Conservation (phyloP, 1,284 basidiomycete species). For the Erythrobasidium hasegawianum region DNA sequence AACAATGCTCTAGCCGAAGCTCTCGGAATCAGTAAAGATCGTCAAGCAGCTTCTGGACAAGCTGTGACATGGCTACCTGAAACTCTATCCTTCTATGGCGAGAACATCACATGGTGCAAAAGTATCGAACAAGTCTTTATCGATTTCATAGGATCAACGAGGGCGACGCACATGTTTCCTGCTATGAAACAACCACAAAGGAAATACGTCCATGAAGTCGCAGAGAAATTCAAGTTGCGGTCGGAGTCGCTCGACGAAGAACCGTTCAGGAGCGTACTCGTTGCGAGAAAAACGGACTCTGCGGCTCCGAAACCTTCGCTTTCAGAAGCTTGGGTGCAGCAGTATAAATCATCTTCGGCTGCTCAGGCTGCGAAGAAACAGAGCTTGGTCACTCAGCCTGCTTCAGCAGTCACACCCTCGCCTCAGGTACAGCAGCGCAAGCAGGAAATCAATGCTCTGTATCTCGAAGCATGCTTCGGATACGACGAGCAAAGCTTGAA, state of each 20-base stretch:
- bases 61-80: slow-evolving; percentile 26
- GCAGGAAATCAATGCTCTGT: slow-evolving; percentile 32
- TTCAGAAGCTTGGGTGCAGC: slow-evolving; percentile 39
- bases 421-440: slow-evolving; percentile 4
- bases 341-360: slow-evolving; percentile 34
- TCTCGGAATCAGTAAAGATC: slow-evolving; percentile 63
- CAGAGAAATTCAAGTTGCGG: slow-evolving; percentile 41
- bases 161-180: slow-evolving; percentile 40
- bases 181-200: slow-evolving; percentile 45
- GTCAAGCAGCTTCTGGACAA: slow-evolving; percentile 8
- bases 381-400: slow-evolving; percentile 36
- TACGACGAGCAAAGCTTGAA: slow-evolving; percentile 40
- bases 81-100: slow-evolving; percentile 33
- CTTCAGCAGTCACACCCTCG: not conserved
- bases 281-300: slow-evolving; percentile 39
- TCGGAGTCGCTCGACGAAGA: slow-evolving; percentile 44
- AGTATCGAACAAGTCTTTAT: slow-evolving; percentile 13
- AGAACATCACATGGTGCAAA: slow-evolving; percentile 26
- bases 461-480: slow-evolving; percentile 44
- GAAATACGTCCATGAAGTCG: slow-evolving; percentile 43
- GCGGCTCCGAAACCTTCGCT: slow-evolving; percentile 40
- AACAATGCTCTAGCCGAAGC: slow-evolving; percentile 83
- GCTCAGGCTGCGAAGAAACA: slow-evolving; percentile 30
- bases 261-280: slow-evolving; percentile 41
- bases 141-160: slow-evolving; percentile 28